Evolutionary conservation across 2,329 filamentous ascomycete species (phyloP), one percentile per base, ranked within the genome.

Genomic region (Alternaria angustiovoidea): DNA sequence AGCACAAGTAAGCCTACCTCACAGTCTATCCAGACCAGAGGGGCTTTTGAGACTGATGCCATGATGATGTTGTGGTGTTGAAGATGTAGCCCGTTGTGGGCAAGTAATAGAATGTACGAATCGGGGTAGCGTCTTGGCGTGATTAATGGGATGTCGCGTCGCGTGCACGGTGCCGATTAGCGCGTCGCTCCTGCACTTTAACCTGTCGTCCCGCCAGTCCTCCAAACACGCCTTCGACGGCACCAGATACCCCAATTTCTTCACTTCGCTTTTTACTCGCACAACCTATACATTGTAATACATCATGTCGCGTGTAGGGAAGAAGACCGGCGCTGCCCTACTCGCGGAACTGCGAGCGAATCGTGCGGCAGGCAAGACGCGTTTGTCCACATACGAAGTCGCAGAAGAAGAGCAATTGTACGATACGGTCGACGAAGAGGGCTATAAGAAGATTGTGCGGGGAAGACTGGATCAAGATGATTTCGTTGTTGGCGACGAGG

Each of bases 401-500:
- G 87, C 93, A 71, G 90, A 98, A 64, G 91, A 92, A 71, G 87
- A 90, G 66, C 88, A 92, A 69, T 84, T 99, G 44, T 99, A 98
- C 81, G 95, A 98, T 65, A 94, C 96, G 73, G 93, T 99, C 48
- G 94, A 98, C 75, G 95, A 99, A 73, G 94, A 95, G 73, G 91
- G 92, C 52, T 99, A 99, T 84, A 97, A 97, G 83, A 96, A 96
- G 78, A 90, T 98, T 67, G 93, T 99, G 14, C 88, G 95, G 42
- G 88, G 90, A 57, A 90, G 95, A 47, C 84, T 99, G 52, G 92
- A 98, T 75, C 86, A 96, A 73, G 95, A 99, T 72, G 95, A 99
- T 81, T 99, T 99, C 74, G 94, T 99, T 53, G 94, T 99, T 61
- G 95, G 98, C 82, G 95, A 99, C 81, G 96, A 97, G 82, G 94